Conservation (phyloP, 768 basidiomycete genomes). For the Mycena leptocephala region DNA sequence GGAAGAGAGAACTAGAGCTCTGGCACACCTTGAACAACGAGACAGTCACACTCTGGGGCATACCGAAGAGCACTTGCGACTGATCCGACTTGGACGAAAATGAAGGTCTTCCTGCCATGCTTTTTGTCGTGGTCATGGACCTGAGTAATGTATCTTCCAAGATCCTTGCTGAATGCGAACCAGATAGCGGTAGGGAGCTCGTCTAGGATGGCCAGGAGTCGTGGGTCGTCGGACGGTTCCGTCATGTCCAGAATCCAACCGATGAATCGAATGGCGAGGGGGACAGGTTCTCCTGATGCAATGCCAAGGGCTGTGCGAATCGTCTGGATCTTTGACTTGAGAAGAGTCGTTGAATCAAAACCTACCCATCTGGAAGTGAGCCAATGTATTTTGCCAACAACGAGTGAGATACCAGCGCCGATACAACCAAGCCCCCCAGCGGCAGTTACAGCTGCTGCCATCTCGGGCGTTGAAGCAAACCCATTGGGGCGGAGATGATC, state of each 20-base stretch:
- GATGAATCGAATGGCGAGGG: slow-evolving; percentile 72
- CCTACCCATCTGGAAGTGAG: slow-evolving; percentile 56
- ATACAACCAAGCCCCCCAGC: slow-evolving; percentile 75
- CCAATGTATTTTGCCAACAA: too few species aligned
- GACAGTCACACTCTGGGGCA: slow-evolving; percentile 69
- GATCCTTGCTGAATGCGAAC: slow-evolving; percentile 71
- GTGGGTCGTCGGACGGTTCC: slow-evolving; percentile 49
- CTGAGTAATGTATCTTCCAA: slow-evolving; percentile 67
- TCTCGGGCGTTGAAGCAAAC: slow-evolving; percentile 52
- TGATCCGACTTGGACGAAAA: slow-evolving; percentile 69
- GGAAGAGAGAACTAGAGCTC: too few species aligned
- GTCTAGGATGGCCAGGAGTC: slow-evolving; percentile 63
- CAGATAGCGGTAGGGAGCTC: slow-evolving; percentile 68
- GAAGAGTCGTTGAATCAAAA: slow-evolving; percentile 49
- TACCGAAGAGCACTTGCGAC: slow-evolving; percentile 67
- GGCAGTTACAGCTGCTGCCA: slow-evolving; percentile 61
- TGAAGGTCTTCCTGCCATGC: slow-evolving; percentile 60
- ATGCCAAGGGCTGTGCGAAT: slow-evolving; percentile 55
- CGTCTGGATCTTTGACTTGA: slow-evolving; percentile 58
- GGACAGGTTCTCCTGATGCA: slow-evolving; percentile 53
- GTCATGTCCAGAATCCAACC: slow-evolving; percentile 63
- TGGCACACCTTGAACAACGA: slow-evolving; percentile 84
- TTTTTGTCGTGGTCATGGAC: slow-evolving; percentile 58
- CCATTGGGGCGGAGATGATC: slow-evolving; percentile 73
- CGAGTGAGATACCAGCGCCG: too few species aligned